phyloP scores from a whole-genome alignment of 2,329 filamentous ascomycete species.

The Sporothrix pseudoabietina region DNA sequence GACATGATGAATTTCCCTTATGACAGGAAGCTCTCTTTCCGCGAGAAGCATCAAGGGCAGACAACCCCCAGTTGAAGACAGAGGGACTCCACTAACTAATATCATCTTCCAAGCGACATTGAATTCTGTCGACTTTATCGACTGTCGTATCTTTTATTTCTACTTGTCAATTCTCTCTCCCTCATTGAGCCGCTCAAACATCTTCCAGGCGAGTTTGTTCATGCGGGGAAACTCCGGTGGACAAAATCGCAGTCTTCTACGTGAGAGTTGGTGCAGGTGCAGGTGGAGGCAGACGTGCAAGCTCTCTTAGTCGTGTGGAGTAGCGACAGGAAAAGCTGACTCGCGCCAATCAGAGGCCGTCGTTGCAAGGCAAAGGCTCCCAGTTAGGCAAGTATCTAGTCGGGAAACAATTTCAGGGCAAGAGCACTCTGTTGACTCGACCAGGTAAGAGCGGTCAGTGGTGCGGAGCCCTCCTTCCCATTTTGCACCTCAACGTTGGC shows the following conservation, averaged over 20 bases:
- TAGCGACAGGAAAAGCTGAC: background rate
- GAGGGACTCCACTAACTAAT: background rate
- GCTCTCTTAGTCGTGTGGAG: background rate
- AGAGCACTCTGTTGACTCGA: background rate
- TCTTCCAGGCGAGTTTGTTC: background rate
- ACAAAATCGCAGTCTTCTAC: background rate
- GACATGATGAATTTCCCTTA: background rate
- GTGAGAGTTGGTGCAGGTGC: no score
- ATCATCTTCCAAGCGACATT: background rate
- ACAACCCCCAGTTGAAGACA: background rate
- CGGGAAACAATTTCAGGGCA: background rate
- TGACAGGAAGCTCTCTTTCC: background rate
- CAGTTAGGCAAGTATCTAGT: background rate
- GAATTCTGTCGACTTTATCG: background rate
- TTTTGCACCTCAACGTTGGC: background rate
- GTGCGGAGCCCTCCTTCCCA: background rate
- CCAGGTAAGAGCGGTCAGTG: background rate
- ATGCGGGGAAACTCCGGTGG: background rate
- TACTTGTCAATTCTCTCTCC: background rate
- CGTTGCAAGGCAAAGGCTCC: background rate
- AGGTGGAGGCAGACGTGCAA: background rate
- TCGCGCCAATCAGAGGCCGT: slow-evolving; percentile 1
- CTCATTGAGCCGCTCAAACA: background rate
- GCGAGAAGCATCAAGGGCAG: no score
- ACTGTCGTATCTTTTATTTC: background rate